Evolutionary conservation across 164 flowering plant species (phyloP).

Genomic region (Akebia trifoliata): DNA sequence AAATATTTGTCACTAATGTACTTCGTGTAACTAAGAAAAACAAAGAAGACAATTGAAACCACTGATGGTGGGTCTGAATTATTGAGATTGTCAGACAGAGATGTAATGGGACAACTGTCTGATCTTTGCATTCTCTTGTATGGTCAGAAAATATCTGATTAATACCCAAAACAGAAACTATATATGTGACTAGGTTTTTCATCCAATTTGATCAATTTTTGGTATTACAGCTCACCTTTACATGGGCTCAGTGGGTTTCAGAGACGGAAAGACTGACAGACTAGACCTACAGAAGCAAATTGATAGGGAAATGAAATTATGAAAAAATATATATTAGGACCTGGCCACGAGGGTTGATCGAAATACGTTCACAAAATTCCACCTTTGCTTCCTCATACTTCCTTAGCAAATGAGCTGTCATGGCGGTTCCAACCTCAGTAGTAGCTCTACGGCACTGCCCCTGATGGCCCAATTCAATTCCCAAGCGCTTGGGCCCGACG

Average conservation of each 20-base stretch:
- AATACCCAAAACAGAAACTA: background rate
- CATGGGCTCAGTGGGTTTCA: background rate
- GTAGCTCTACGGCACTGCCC: constrained; percentile 94
- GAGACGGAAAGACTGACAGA: background rate
- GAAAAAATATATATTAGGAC: constrained; percentile 34
- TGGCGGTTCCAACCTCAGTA: constrained; percentile 80
- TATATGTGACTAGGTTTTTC: background rate
- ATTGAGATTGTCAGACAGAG: background rate
- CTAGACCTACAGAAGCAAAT: background rate
- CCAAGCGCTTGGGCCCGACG: constrained; percentile 84
- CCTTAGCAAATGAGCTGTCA: constrained; percentile 82
- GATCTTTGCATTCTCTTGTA: background rate
- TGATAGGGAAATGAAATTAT: background rate
- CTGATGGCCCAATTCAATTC: constrained; percentile 74
- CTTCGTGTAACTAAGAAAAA: background rate
- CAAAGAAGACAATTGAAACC: background rate
- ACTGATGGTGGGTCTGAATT: background rate
- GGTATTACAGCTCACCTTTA: background rate
- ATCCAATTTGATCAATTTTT: background rate
- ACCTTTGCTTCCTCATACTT: constrained; percentile 69
- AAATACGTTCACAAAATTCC: constrained; percentile 79
- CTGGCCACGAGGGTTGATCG: constrained; percentile 88
- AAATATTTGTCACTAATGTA: background rate
- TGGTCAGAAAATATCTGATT: background rate
- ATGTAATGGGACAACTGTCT: background rate